Base-by-base conservation (phyloP, 169 alveolate genomes). In the Plasmodium knowlesi region DNA sequence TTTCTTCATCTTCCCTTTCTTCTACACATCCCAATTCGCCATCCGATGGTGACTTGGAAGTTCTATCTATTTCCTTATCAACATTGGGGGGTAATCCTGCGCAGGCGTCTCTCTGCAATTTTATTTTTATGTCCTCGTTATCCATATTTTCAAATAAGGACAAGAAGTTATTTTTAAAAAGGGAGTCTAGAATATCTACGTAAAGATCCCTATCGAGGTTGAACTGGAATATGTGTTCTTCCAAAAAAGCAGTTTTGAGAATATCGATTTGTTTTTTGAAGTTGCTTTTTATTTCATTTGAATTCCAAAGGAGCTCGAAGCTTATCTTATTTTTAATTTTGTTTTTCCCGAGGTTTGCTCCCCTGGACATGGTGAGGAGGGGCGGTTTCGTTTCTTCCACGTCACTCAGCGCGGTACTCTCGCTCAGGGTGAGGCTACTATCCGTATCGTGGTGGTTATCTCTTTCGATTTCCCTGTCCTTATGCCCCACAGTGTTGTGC, bases 191-290 rank as follows among this genome's bases (percentile, higher is more conserved):
- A 71, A 91, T 91, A 73, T 91, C 95, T 30, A 91, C 95, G 39
- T 81, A 91, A 8, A 81, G 46, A 74, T 91, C 95, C 61, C 54
- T 91, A 72, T 91, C 95, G 25, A 82, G 83, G 83, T 80, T 19
- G 50, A 81, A 91, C n/a, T 81, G 12, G 61, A 91, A 91, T 43
- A 91, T 91, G 34, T 53, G 70, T 81, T 91, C 95, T 46, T 81
- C 95, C 57, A 91, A 71, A 91, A 91, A 91, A n/a, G 95, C 95
- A 28, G 41, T 91, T 91, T 72, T 91, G 82, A 91, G 83, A 81
- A 91, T 80, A 81, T 80, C 57, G 14, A 91, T 81, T 81, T 91
- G 95, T 43, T 81, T 71, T 46, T 91, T 91, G 32, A 70, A 81
- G 53, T n/a, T 71, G 19, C 37, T 91, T 82, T 82, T 91, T 91